These are phyloP conservation scores for Cicer arietinum DNA, from an alignment of 306 rosid species.

Conservation along the genomic window DNA sequence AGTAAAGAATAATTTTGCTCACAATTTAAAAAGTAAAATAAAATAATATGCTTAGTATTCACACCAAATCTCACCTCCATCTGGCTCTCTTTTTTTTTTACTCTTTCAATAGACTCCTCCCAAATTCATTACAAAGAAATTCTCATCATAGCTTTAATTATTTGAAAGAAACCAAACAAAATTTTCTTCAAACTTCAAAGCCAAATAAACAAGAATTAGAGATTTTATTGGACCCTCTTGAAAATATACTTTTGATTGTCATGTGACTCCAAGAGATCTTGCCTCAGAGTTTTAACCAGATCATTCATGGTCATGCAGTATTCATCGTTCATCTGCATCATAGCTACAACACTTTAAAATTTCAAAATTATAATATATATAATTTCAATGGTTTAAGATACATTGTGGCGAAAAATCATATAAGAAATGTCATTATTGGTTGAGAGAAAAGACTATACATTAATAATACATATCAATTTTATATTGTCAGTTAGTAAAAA, in stretches of 20 bases:
- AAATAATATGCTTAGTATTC: too few species aligned
- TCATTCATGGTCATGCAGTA: constrained; percentile 35
- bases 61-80: too few species aligned
- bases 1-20: too few species aligned
- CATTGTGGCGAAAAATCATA: too few species aligned
- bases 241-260: constrained; percentile 1
- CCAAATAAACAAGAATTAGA: not conserved
- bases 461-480: too few species aligned
- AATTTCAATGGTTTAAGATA: too few species aligned
- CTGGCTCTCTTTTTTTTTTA: too few species aligned
- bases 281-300: constrained; percentile 33
- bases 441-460: too few species aligned
- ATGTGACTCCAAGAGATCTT: constrained; percentile 16
- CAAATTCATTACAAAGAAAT: not conserved
- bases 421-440: too few species aligned
- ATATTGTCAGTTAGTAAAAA: too few species aligned
- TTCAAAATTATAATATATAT: not conserved
- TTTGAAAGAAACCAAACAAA: constrained; percentile 22
- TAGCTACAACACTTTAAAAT: not conserved
- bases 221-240: not conserved
- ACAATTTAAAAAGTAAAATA: too few species aligned
- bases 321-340: constrained; percentile 37
- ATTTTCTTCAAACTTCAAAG: constrained; percentile 2
- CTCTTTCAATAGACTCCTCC: too few species aligned
- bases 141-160: not conserved